Evolutionary conservation across 306 rosid species (phyloP).

Genomic region (Dryas drummondii): DNA sequence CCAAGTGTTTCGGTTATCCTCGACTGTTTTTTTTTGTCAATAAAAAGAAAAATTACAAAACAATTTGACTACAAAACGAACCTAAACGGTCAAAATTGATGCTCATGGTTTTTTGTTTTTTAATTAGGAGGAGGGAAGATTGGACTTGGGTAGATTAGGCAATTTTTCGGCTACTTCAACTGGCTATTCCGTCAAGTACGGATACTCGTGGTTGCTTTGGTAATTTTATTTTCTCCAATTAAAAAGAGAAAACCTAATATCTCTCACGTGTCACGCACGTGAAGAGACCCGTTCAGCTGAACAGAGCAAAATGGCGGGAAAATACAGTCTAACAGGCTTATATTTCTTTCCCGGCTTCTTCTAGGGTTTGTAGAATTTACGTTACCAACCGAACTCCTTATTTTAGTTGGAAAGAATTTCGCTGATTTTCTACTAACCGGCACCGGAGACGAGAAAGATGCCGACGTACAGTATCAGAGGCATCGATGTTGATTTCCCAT

Average conservation of each 20-base stretch:
- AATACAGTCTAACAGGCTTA: neutral
- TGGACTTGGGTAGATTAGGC: too few relatives aligned
- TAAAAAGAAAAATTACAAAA: too few relatives aligned
- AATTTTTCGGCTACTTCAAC: too few relatives aligned
- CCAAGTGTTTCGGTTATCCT: too few relatives aligned
- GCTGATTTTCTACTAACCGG: neutral
- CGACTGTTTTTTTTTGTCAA: too few relatives aligned
- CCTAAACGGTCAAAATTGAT: too few relatives aligned
- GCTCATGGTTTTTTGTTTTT: too few relatives aligned
- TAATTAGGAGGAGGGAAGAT: too few relatives aligned
- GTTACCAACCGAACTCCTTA: neutral
- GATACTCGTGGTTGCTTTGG: too few relatives aligned
- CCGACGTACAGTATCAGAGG: slow-evolving; percentile 80
- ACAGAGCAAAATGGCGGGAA: slow-evolving; percentile 52
- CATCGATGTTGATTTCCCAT: slow-evolving; percentile 82
- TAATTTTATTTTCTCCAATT: too few relatives aligned
- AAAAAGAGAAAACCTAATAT: neutral
- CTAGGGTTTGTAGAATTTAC: slow-evolving; percentile 43
- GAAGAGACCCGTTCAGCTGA: neutral
- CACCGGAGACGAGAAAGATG: slow-evolving; percentile 41
- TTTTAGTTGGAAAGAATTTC: neutral
- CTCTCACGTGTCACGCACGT: slow-evolving; percentile 1
- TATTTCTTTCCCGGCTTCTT: neutral
- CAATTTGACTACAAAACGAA: too few relatives aligned
- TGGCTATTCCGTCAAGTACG: too few relatives aligned